These are phyloP conservation scores for Ustilago esculenta DNA, from an alignment of 1,284 basidiomycete genomes.

Conservation along the genomic window DNA sequence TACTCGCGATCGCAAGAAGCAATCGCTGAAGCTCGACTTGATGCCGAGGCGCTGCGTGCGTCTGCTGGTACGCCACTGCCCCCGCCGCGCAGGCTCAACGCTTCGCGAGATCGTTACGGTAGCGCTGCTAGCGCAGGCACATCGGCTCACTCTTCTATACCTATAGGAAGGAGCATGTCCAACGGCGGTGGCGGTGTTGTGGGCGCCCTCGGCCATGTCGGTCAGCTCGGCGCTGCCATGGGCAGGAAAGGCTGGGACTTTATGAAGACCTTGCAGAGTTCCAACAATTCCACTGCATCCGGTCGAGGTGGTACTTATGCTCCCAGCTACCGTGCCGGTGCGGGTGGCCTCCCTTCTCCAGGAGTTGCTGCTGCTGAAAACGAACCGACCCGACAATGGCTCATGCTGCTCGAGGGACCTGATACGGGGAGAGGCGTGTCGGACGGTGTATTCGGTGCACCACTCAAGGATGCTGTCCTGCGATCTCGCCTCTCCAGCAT, in stretches of 20 bases:
- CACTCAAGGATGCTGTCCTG: slow-evolving; percentile 54
- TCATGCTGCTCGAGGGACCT: slow-evolving; percentile 16
- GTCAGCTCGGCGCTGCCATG: slow-evolving; percentile 51
- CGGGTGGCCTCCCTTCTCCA: neutral
- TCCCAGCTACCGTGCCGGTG: neutral
- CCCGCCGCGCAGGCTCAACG: slow-evolving; percentile 28
- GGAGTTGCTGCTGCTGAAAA: slow-evolving; percentile 20
- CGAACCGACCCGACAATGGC: slow-evolving; percentile 49
- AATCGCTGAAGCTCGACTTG: slow-evolving; percentile 16
- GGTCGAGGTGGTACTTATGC: slow-evolving; percentile 1
- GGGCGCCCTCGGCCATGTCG: slow-evolving; percentile 43
- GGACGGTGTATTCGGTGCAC: slow-evolving; percentile 50
- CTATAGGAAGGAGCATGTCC: slow-evolving; percentile 19
- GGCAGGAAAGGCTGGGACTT: slow-evolving; percentile 56
- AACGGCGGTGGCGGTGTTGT: slow-evolving; percentile 32
- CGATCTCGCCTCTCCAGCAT: slow-evolving; percentile 37
- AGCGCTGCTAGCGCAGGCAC: neutral
- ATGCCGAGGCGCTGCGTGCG: slow-evolving; percentile 31
- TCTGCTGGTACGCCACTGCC: slow-evolving; percentile 42
- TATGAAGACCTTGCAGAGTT: slow-evolving; percentile 38
- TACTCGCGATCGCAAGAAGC: slow-evolving; percentile 38
- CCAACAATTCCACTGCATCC: slow-evolving; percentile 4
- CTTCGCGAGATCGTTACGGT: neutral
- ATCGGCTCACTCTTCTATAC: neutral
- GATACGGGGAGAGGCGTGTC: neutral